Conservation (phyloP, 169 alveolate species). For the Cryptosporidium baileyi region DNA sequence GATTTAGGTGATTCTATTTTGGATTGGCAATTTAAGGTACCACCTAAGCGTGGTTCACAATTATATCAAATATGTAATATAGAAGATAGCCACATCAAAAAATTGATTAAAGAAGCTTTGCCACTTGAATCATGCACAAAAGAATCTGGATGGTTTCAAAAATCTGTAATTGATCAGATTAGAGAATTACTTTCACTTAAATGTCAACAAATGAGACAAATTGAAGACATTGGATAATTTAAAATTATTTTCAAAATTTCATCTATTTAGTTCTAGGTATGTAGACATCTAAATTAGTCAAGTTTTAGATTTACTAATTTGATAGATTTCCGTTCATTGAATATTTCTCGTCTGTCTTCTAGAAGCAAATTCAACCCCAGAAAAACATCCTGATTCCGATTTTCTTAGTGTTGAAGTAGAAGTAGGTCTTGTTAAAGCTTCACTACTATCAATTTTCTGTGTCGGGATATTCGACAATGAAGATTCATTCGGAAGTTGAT, state of each 20-base stretch:
- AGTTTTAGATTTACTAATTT: too few species aligned
- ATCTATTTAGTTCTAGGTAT: too few species aligned
- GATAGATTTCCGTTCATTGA: neutral
- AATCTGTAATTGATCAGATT: slow-evolving; percentile 71
- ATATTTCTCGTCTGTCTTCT: slow-evolving; percentile 16
- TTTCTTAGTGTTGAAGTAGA: slow-evolving; percentile 58
- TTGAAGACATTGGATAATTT: neutral
- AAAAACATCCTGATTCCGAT: slow-evolving; percentile 42
- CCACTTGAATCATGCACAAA: slow-evolving; percentile 71
- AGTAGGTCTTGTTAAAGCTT: slow-evolving; percentile 25
- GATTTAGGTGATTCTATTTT: slow-evolving; percentile 17
- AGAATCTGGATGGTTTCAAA: slow-evolving; percentile 77
- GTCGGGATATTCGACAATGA: neutral
- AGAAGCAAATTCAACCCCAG: slow-evolving; percentile 58
- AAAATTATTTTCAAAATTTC: neutral
- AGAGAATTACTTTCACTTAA: slow-evolving; percentile 75
- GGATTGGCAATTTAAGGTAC: slow-evolving; percentile 72
- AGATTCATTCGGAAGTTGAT: neutral
- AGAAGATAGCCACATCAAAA: slow-evolving; percentile 71
- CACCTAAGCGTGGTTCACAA: slow-evolving; percentile 76
- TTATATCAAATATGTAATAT: slow-evolving; percentile 75
- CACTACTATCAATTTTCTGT: slow-evolving; percentile 34
- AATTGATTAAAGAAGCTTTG: slow-evolving; percentile 73
- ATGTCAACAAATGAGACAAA: slow-evolving; percentile 75
- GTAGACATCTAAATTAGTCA: too few species aligned